Percentiles rank a stretch among this genome's conserved stretches.
phyloP scores from a whole-genome alignment of 768 basidiomycete genomes.

The Boletus rex-veris region DNA sequence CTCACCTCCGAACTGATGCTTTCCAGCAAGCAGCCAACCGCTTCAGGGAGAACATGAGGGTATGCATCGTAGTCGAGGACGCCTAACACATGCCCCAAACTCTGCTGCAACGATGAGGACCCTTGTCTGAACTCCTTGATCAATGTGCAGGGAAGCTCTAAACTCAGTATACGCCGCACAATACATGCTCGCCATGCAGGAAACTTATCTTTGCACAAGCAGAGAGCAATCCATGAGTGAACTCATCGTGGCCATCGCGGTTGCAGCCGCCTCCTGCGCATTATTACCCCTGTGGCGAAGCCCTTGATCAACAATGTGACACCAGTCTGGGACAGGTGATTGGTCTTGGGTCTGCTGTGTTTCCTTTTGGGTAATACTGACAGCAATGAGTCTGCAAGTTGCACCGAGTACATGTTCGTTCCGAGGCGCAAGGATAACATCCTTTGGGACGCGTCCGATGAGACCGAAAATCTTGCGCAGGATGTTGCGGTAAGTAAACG shows the following conservation, averaged over 20 bases:
- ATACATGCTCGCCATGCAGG: slow-evolving; percentile 8
- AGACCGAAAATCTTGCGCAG: slow-evolving; percentile 59
- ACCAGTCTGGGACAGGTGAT: slow-evolving; percentile 59
- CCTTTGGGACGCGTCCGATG: slow-evolving; percentile 53
- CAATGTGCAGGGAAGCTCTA: slow-evolving; percentile 44
- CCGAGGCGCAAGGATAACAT: slow-evolving; percentile 57
- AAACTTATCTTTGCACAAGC: slow-evolving; percentile 71
- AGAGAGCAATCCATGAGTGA: slow-evolving; percentile 59
- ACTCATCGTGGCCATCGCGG: slow-evolving; percentile 68
- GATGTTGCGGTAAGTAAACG: background rate
- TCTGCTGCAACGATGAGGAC: slow-evolving; percentile 60
- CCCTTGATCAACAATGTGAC: slow-evolving; percentile 62
- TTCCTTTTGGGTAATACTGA: slow-evolving; percentile 57
- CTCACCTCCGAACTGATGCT: slow-evolving; percentile 55
- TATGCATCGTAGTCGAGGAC: slow-evolving; percentile 59
- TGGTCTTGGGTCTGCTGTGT: slow-evolving; percentile 36
- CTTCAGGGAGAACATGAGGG: slow-evolving; percentile 52
- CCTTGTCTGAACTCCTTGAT: slow-evolving; percentile 58
- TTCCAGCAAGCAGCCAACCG: slow-evolving; percentile 55
- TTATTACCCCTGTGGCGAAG: slow-evolving; percentile 59
- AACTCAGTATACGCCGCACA: slow-evolving; percentile 15
- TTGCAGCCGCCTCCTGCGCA: slow-evolving; percentile 78
- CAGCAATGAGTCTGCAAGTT: slow-evolving; percentile 67
- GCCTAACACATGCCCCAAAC: slow-evolving; percentile 68
- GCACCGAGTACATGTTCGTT: slow-evolving; percentile 72